Conservation (phyloP, 2,329 filamentous ascomycete genomes). For the Huntiella decipiens region DNA sequence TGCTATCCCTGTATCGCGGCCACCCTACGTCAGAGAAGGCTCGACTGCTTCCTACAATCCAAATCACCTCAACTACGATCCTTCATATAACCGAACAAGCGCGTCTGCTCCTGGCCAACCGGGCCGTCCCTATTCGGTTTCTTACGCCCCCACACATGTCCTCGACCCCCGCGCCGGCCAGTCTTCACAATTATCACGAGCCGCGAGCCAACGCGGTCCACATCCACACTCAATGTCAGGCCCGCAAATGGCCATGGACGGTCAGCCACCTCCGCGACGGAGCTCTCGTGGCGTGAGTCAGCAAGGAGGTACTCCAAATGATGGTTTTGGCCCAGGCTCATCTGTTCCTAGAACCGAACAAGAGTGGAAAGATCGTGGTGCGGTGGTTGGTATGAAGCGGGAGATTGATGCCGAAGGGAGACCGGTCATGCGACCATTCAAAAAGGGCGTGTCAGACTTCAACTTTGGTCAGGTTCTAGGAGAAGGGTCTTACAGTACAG, state of each 20-base stretch:
- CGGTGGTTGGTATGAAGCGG: constrained; percentile 64
- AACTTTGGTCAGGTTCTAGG: constrained; percentile 78
- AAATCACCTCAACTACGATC: constrained; percentile 6
- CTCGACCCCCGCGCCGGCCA: constrained; percentile 20
- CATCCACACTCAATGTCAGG: constrained; percentile 1
- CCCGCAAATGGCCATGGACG: constrained; percentile 1
- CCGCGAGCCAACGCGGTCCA: constrained; percentile 8
- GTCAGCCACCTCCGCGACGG: constrained; percentile 19
- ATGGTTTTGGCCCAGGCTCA: constrained; percentile 22
- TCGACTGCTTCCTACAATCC: constrained; percentile 9
- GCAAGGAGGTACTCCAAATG: constrained; percentile 19
- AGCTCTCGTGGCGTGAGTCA: constrained; percentile 54
- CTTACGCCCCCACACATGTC: constrained; percentile 12
- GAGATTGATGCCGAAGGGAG: constrained; percentile 76
- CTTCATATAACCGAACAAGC: constrained; percentile 7
- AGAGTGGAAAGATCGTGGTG: constrained; percentile 90
- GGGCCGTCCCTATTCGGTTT: constrained; percentile 8
- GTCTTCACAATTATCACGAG: constrained; percentile 5
- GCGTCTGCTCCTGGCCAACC: constrained; percentile 8
- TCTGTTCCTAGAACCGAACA: constrained; percentile 45
- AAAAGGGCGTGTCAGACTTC: constrained; percentile 96
- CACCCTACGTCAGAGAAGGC: constrained; percentile 10
- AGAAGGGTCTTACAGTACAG: constrained; percentile 95
- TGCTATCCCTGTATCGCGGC: constrained; percentile 3
- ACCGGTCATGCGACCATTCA: constrained; percentile 63